A percentile compares a stretch with the other conserved stretches of the same genome.
phyloP scores from a whole-genome alignment of 1,284 basidiomycete genomes.

The Cerioporus squamosus region DNA sequence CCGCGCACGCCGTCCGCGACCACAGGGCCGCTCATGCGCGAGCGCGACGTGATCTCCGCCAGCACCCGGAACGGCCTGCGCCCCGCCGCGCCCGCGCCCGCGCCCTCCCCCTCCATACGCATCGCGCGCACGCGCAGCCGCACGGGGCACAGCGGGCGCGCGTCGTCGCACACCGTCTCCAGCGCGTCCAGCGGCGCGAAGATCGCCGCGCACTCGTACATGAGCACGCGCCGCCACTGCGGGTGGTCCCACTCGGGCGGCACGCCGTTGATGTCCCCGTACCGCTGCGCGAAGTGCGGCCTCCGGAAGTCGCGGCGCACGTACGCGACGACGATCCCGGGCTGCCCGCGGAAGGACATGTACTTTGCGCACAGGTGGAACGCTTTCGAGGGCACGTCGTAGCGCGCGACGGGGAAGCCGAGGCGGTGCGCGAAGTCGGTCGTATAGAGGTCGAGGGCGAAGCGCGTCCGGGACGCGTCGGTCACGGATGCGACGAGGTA shows the following conservation, averaged over 20 bases:
- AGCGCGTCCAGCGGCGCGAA: slow-evolving; percentile 53
- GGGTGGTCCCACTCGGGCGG: slow-evolving; percentile 1
- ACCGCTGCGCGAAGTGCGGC: neutral
- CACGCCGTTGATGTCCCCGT: slow-evolving; percentile 20
- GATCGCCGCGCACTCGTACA: slow-evolving; percentile 55
- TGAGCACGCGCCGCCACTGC: slow-evolving; percentile 30
- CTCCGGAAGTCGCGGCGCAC: slow-evolving; percentile 38
- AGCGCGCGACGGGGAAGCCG: slow-evolving; percentile 56
- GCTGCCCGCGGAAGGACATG: slow-evolving; percentile 47
- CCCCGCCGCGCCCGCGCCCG: slow-evolving; percentile 38
- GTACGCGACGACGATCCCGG: slow-evolving; percentile 55
- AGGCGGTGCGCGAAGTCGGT: slow-evolving; percentile 55
- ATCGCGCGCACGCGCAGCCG: slow-evolving; percentile 42
- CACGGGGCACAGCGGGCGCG: slow-evolving; percentile 35
- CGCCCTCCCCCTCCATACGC: too few species aligned
- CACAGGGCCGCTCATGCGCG: slow-evolving; percentile 44
- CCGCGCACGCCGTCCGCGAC: slow-evolving; percentile 49
- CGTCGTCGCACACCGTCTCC: slow-evolving; percentile 54
- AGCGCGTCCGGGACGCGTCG: slow-evolving; percentile 47
- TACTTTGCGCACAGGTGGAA: slow-evolving; percentile 70
- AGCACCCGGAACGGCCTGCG: slow-evolving; percentile 47
- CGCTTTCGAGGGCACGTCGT: slow-evolving; percentile 53
- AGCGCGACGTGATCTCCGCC: slow-evolving; percentile 43
- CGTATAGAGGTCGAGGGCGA: slow-evolving; percentile 56
- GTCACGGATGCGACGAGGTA: slow-evolving; percentile 65